Evolutionary conservation across 805 yeast species (phyloP).

Genomic region (Wickerhamomyces silvicola): DNA sequence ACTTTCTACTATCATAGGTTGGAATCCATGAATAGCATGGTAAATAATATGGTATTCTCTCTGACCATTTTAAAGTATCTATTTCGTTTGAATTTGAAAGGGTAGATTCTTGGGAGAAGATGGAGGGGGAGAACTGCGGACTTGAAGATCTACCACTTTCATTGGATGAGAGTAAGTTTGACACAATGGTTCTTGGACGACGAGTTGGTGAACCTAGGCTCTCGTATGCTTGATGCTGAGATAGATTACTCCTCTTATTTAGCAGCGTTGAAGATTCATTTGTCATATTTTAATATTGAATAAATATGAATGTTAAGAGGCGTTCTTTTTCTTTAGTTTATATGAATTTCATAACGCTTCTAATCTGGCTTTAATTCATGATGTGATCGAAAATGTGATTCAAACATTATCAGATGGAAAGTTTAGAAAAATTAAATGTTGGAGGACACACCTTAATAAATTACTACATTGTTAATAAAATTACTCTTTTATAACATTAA

Average conservation of each 20-base stretch:
- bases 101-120: slow-evolving; percentile 8
- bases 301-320: too few relatives aligned
- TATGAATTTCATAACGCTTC: too few relatives aligned
- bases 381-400: too few relatives aligned
- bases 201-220: slow-evolving; percentile 7
- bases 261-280: slow-evolving; percentile 9
- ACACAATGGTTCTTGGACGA: slow-evolving; percentile 17
- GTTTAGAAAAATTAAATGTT: too few relatives aligned
- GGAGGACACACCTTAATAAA: too few relatives aligned
- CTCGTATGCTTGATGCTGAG: slow-evolving; percentile 8
- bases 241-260: slow-evolving; percentile 2
- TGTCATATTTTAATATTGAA: slow-evolving; percentile 2
- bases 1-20: slow-evolving; percentile 32
- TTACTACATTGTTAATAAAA: too few relatives aligned
- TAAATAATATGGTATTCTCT: slow-evolving; percentile 51
- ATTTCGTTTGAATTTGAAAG: slow-evolving; percentile 1
- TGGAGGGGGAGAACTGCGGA: slow-evolving; percentile 8
- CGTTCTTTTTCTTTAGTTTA: too few relatives aligned
- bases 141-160: slow-evolving; percentile 3
- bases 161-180: slow-evolving; percentile 8
- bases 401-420: too few relatives aligned
- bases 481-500: too few relatives aligned
- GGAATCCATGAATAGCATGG: slow-evolving; percentile 69
- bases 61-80: slow-evolving; percentile 9
- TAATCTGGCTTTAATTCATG: too few relatives aligned